Evolutionary conservation across 2,329 filamentous ascomycete species (phyloP).

Genomic region (Monilinia fructigena): DNA sequence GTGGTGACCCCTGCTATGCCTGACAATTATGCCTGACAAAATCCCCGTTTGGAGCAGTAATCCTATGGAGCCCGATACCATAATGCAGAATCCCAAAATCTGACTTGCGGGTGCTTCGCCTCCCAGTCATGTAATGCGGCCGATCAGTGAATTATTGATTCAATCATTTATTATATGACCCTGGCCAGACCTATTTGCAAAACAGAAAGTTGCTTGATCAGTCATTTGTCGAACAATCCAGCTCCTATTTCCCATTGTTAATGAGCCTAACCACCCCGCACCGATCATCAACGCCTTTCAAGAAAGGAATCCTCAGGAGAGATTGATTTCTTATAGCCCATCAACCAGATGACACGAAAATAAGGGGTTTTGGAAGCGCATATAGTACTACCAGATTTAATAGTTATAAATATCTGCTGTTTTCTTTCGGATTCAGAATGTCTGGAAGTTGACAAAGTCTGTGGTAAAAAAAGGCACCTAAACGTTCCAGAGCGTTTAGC

Average conservation of each 20-base stretch:
- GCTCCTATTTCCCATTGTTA: background rate
- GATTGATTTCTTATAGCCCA: background rate
- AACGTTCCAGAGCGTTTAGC: conserved; percentile 22
- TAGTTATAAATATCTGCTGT: background rate
- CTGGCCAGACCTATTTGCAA: background rate
- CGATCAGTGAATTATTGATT: background rate
- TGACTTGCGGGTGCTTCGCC: conserved; percentile 12
- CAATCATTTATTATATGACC: background rate
- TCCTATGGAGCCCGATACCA: conserved; percentile 9
- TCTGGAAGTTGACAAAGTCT: background rate
- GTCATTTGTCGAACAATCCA: background rate
- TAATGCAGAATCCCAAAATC: background rate
- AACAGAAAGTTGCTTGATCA: background rate
- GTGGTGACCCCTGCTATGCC: conserved; percentile 2
- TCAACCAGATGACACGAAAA: background rate
- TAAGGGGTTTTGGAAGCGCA: background rate
- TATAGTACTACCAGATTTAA: background rate
- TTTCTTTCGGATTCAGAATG: conserved; percentile 2
- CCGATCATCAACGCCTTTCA: background rate
- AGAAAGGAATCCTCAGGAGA: background rate
- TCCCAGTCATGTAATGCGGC: background rate
- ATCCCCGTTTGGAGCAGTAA: conserved; percentile 1
- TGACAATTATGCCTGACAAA: conserved; percentile 13
- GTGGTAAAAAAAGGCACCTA: conserved; percentile 2
- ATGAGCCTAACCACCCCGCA: background rate